Base-by-base conservation (phyloP, 345 rosid species). In the Gossypium arboreum region DNA sequence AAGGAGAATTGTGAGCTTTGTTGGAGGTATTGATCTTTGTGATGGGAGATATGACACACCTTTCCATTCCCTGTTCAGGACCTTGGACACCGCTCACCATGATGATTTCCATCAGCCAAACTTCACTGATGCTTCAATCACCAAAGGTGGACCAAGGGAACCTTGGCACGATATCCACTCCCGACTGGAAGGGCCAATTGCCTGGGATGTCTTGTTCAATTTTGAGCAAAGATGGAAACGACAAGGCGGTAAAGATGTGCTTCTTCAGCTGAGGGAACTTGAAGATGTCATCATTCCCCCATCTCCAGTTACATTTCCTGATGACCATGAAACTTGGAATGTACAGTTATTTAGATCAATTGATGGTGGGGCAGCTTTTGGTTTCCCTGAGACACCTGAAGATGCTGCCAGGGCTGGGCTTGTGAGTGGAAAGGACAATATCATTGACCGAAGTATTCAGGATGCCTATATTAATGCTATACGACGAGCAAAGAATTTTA, bases 161-260 rank as follows among this genome's bases (percentile, higher is more conserved):
- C 99, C 99, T 9, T 95, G 99, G 99, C 99, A 95, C 67, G 99
- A 93, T 78, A 93, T 93, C 75, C 99, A 95, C 74, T 95, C 92
- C 55, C 89, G 94, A 51, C 96, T 95, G 16, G 99, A 95, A 85
- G 99, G 99, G 74, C 97, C 97, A 39, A 78, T 95, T 72, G 99
- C 99, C 16, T 95, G 99, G 99, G 99, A 95, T 68, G 98, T 95
- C 9, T 75, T 95, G 81, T 93, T 83, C 72, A 95, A 95, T 69
- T 95, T 95, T 73, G 99, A 93, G 84, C 99, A 93, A 83, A 86
- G 99, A 79, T 93, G 99, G 99, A 91, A 77, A 73, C 85, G 85
- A 88, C 99, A 95, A 85, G 99, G 99, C 0, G 92, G 94, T 47
- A 93, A 89, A 84, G 94, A 93, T 76, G 47, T 95, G 64, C 90